Percentiles rank a stretch among this genome's conserved stretches.
These are phyloP conservation scores for Lachnellula occidentalis DNA, from an alignment of 2,329 filamentous ascomycete species.

Conservation along the genomic window DNA sequence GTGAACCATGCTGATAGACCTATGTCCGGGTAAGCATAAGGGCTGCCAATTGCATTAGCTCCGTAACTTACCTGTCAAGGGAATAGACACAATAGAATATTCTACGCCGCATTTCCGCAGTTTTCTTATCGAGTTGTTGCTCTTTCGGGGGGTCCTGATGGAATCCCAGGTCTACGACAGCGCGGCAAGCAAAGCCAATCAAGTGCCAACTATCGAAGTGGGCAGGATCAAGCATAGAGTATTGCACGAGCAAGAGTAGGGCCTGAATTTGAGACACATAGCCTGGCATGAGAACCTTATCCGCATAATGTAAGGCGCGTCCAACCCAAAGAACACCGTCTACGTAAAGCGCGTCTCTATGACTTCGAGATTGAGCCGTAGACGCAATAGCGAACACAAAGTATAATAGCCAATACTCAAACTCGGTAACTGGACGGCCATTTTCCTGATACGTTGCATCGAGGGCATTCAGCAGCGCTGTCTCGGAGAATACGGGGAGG, in stretches of 20 bases:
- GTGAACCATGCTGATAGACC: conserved; percentile 82
- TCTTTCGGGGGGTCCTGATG: conserved; percentile 83
- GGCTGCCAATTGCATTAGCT: neutral
- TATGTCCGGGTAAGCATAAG: conserved; percentile 30
- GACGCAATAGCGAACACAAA: conserved; percentile 85
- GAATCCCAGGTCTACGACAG: conserved; percentile 82
- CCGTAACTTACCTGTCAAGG: conserved; percentile 64
- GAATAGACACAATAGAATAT: conserved; percentile 90
- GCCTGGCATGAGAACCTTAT: conserved; percentile 79
- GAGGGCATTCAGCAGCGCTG: conserved; percentile 68
- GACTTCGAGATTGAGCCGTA: conserved; percentile 64
- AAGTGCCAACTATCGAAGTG: conserved; percentile 94
- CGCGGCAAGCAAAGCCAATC: conserved; percentile 82
- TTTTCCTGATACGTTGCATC: conserved; percentile 76
- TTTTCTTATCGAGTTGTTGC: conserved; percentile 59
- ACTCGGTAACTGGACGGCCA: conserved; percentile 51
- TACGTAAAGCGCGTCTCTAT: conserved; percentile 57
- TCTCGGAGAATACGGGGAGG: conserved; percentile 78
- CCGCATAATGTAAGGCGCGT: conserved; percentile 68
- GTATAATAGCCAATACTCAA: conserved; percentile 81
- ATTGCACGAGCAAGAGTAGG: conserved; percentile 78
- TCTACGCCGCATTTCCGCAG: conserved; percentile 71
- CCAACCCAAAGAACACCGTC: conserved; percentile 52
- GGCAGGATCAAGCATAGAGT: conserved; percentile 81
- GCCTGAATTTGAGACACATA: conserved; percentile 83